phyloP scores from a whole-genome alignment of 2,329 filamentous ascomycete genomes.

The Cercospora berteroae region DNA sequence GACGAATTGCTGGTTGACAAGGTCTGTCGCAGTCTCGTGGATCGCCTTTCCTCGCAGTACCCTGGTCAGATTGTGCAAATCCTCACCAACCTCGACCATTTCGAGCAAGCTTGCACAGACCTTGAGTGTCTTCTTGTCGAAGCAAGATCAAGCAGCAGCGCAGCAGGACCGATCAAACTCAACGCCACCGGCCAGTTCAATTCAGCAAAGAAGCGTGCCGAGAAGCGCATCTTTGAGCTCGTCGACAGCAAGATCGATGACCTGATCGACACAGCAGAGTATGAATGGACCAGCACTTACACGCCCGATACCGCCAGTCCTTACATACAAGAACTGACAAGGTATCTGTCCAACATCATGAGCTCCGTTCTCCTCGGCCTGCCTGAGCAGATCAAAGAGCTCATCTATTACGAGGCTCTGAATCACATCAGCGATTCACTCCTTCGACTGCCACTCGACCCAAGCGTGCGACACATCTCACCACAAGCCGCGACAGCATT shows the following conservation, averaged over 20 bases:
- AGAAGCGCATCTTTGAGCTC: constrained; percentile 96
- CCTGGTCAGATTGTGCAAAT: constrained; percentile 98
- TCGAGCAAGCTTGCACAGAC: constrained; percentile 88
- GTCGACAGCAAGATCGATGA: constrained; percentile 99
- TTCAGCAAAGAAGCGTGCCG: constrained; percentile 89
- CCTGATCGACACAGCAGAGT: constrained; percentile 93
- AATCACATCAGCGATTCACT: constrained; percentile 73
- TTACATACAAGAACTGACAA: constrained; percentile 93
- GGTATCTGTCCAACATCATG: constrained; percentile 95
- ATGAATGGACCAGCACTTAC: constrained; percentile 74
- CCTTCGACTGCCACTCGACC: constrained; percentile 66
- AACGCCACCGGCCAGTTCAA: constrained; percentile 83
- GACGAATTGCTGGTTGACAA: constrained; percentile 91
- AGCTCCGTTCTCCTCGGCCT: constrained; percentile 86
- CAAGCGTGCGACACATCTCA: constrained; percentile 81
- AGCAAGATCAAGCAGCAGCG: constrained; percentile 76
- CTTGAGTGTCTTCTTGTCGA: constrained; percentile 82
- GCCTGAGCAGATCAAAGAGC: constrained; percentile 93
- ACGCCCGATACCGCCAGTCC: constrained; percentile 73
- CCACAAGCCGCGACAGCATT: constrained; percentile 79
- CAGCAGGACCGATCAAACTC: constrained; percentile 75
- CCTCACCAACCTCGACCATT: constrained; percentile 94
- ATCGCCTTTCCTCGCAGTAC: constrained; percentile 86
- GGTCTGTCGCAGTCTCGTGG: constrained; percentile 85
- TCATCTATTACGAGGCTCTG: constrained; percentile 96